Conservation (phyloP, 2,329 filamentous ascomycete species). For the Penicillium sp. region DNA sequence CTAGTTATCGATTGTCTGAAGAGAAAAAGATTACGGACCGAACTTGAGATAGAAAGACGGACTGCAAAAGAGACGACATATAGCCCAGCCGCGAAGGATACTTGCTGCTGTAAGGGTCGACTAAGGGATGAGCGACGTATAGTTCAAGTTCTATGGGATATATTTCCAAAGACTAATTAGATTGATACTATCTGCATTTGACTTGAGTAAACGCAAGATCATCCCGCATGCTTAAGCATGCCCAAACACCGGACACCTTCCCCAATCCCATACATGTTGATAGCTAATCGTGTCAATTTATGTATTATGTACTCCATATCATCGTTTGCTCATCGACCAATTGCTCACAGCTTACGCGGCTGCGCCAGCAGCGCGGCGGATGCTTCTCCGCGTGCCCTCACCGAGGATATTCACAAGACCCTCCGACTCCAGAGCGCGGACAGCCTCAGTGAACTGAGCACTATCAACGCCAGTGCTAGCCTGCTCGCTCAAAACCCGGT, state of each 20-base stretch:
- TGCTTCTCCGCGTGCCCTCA: slow-evolving; percentile 80
- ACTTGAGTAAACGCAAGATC: neutral
- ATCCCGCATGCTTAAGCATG: neutral
- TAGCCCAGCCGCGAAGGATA: no score
- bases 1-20: no score
- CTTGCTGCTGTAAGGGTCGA: no score
- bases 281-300: slow-evolving; percentile 13
- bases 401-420: slow-evolving; percentile 79
- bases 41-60: no score
- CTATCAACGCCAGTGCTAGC: slow-evolving; percentile 73
- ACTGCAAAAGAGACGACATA: no score
- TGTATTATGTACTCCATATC: slow-evolving; percentile 35
- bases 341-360: slow-evolving; percentile 18
- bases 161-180: neutral
- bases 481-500: slow-evolving; percentile 72
- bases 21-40: no score
- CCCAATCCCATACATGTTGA: slow-evolving; percentile 8
- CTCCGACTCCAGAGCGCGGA: slow-evolving; percentile 82
- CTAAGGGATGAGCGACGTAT: neutral
- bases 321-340: slow-evolving; percentile 29
- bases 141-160: no score
- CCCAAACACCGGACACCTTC: slow-evolving; percentile 22
- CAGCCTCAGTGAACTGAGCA: slow-evolving; percentile 79
- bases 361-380: slow-evolving; percentile 72
- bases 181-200: neutral